Base-by-base conservation (phyloP, 1,139 yeast species). In the Hyphopichia burtonii region DNA sequence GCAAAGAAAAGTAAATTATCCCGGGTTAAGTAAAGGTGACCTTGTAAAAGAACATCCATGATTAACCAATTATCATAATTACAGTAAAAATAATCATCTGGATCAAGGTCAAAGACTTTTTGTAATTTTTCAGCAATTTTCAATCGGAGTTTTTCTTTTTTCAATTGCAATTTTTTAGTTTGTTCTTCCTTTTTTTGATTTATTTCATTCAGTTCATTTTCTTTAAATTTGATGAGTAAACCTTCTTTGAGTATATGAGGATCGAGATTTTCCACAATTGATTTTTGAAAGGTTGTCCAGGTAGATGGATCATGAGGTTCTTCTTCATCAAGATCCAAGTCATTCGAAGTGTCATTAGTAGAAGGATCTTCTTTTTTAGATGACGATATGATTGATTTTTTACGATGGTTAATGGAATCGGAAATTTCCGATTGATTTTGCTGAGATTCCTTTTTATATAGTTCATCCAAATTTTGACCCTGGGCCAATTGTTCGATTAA, bases 21-120 rank as follows among this genome's bases (percentile, higher is more conserved):
- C 36, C 70, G 63, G 2, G 97, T 90, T 31, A 91, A 63, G 53
- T 86, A 86, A 14, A 89, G 60, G 52, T 86, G 91, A 2, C 98
- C 98, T 59, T 90, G 97, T 25, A 90, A 65, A 31, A 91, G 66
- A 1, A 91, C 94, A 53, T 88, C 96, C 47, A 83, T 78, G 42
- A 89, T 71, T 34, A 91, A 66, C 96, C 96, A 91, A 28, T 90
- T 81, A 6, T 85, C 76, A 54, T 74, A 86, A 48, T 83, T 82
- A 12, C 76, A 76, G 34, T 74, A 56, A 46, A 83, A 74, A 22
- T 61, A 59, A 48, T 83, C 90, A 36, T 73, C 72, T 27, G 71
- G 75, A 15, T 63, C 61, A 18, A 83, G 46, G 9, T 62, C 60
- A 47, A 73, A 72, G 2, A 67, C 72, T 32, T 55, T 53, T 44